Evolutionary conservation across 2,329 filamentous ascomycete genomes (phyloP).

Genomic region (Claviceps capensis): DNA sequence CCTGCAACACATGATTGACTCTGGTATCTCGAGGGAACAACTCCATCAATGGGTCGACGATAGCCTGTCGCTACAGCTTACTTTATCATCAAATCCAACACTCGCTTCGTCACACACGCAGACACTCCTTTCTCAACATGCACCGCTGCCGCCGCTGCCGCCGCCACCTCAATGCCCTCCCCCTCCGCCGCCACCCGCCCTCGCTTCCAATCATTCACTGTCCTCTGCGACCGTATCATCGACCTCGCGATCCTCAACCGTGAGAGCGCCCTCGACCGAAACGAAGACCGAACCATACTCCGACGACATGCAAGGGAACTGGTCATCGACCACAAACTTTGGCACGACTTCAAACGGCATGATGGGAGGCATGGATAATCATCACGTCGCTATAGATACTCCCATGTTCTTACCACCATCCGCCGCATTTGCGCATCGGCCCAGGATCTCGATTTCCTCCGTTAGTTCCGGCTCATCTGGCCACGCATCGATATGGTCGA

Average conservation of each 20-base stretch:
- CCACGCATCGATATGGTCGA: conserved; percentile 33
- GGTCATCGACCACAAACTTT: conserved; percentile 6
- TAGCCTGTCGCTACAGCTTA: conserved; percentile 21
- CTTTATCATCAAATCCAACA: conserved; percentile 7
- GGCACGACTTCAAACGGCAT: conserved; percentile 4
- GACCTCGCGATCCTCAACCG: conserved; percentile 7
- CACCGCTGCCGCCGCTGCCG: conserved; percentile 15
- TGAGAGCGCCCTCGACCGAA: conserved; percentile 12
- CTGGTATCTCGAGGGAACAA: conserved; percentile 28
- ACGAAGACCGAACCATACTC: conserved; percentile 18
- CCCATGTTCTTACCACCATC: conserved; percentile 22
- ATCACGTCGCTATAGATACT: conserved; percentile 7
- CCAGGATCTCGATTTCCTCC: conserved; percentile 34
- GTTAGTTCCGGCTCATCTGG: conserved; percentile 36
- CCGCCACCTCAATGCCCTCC: conserved; percentile 12
- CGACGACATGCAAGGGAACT: conserved; percentile 16
- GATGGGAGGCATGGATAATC: conserved; percentile 4
- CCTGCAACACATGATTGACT: conserved; percentile 31
- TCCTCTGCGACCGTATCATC: conserved; percentile 8
- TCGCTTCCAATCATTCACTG: conserved; percentile 9
- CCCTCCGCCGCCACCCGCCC: conserved; percentile 15
- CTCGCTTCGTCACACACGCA: conserved; percentile 8
- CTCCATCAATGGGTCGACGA: conserved; percentile 28
- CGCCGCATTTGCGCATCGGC: conserved; percentile 26
- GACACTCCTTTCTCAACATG: conserved; percentile 12